phyloP scores from a whole-genome alignment of 805 yeast species.

The Sugiyamaella valdiviana region DNA sequence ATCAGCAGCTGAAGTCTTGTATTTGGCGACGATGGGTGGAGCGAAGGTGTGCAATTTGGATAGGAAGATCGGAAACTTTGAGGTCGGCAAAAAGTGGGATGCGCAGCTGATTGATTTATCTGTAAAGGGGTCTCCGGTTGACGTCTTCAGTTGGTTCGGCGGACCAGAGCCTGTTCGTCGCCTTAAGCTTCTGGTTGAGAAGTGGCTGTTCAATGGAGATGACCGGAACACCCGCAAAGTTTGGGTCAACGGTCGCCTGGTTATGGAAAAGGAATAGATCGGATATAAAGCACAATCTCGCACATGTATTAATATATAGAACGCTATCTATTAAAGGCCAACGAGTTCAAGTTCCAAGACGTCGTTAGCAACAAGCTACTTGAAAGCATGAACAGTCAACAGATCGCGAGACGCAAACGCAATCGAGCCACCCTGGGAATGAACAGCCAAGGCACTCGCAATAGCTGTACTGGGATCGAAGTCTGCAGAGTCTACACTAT shows the following conservation, averaged over 20 bases:
- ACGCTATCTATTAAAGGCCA: neutral
- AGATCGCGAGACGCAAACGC: neutral
- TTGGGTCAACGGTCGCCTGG: constrained; percentile 74
- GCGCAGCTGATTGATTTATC: constrained; percentile 67
- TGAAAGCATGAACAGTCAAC: neutral
- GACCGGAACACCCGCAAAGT: constrained; percentile 79
- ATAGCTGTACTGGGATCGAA: neutral
- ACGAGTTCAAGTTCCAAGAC: neutral
- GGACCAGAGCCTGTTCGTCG: constrained; percentile 27
- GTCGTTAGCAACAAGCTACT: neutral
- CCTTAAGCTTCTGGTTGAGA: constrained; percentile 58
- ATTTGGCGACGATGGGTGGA: constrained; percentile 84
- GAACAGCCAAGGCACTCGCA: neutral
- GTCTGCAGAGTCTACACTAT: neutral
- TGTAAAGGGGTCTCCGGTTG: constrained; percentile 52
- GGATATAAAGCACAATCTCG: too few relatives aligned
- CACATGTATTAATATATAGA: too few relatives aligned
- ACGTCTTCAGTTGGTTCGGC: constrained; percentile 66
- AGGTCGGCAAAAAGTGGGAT: constrained; percentile 75
- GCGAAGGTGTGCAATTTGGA: constrained; percentile 65
- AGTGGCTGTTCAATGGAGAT: constrained; percentile 93
- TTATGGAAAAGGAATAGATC: constrained; percentile 38
- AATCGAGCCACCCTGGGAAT: neutral
- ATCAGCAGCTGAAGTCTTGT: constrained; percentile 63
- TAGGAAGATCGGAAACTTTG: constrained; percentile 60